Base-by-base conservation (phyloP, 306 rosid genomes). In the Prunus mume region DNA sequence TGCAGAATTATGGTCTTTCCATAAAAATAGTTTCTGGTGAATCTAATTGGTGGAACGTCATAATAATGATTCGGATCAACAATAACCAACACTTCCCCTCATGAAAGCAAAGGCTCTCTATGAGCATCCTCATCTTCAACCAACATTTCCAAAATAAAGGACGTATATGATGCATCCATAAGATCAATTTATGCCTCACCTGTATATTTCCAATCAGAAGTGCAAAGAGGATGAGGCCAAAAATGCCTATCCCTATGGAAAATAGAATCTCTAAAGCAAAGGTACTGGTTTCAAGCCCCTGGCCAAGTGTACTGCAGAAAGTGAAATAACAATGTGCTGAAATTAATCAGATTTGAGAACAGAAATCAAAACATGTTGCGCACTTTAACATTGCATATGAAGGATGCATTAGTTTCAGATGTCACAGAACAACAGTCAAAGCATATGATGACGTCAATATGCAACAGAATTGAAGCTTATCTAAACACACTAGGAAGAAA, bases 201-300 rank as follows among this genome's bases (percentile, higher is more conserved):
- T 94, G 98, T 87, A 94, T 90, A 84, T 94, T 94, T 80, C 97
- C 96, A n/a, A 90, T 90, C 68, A 94, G 84, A 82, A 95, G 93
- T 20, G 97, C 86, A 78, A 95, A 92, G 52, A 92, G 96, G 81
- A 90, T 43, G 65, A 92, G 97, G 32, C 97, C 93, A 72, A 81
- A 68, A 66, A 88, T 82, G 73, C 92, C 91, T 72, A 95, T 90
- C 15, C 81, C 78, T 73, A 95, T 92, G 69, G 96, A 95, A 78
- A 95, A 95, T 79, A 87, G 19, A 74, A 89, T 86, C 86, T 95
- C 98, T 77, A 86, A 83, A 51, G 90, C 80, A 66, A 85, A 92
- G 60, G 96, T 84, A 81, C 96, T 90, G 14, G 98, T 95, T 61
- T 78, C 84, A 80, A 95, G 97, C 68, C 97, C 97, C 81, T 92